Base-by-base conservation (phyloP, 2,329 filamentous ascomycete genomes). In the Alternaria viburni region DNA sequence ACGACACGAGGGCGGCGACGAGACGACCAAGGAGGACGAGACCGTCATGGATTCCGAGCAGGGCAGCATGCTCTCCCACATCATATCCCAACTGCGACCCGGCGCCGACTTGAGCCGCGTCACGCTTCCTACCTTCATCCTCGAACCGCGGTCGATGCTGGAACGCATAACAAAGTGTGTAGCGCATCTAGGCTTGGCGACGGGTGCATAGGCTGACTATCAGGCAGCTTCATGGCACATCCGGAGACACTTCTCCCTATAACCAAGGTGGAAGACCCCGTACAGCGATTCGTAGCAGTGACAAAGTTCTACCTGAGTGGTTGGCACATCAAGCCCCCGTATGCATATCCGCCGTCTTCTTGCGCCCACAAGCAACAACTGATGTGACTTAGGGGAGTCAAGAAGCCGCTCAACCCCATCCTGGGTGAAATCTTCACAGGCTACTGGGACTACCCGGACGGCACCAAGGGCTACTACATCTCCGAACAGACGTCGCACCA, bases 261-360 rank as follows among this genome's bases (percentile, higher is more conserved):
- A 80, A 88, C 95, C 47, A 84, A 88, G 50, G 92, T 97, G 72
- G 92, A 98, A 55, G 95, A 99, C 76, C 95, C 96, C 1, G 84
- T 93, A 60, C 85, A 95, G 75, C 89, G 96, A 79, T 99, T 99
- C 77, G 89, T 98, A 28, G 92, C 93, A 13, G 96, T 99, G 54
- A 93, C 97, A 77, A 97, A 96, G 82, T 99, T 99, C 81, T 99
- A 99, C 81, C 85, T 99, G 47, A 97, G 93, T 80, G 96, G 96
- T 74, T 99, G 96, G 96, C 96, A 99, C 80, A 97, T 99, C 79
- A 96, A 95, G 81, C 96, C 96, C 76, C 92, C 93, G 93, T 97
- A 87, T 77, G 92, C 86, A 65, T 54, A 7, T 28, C 45, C 51
- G 3, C 50, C 32, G 28, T 46, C 10, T 52, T 44, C 25, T 13